These are phyloP conservation scores for Fusarium burgessii DNA, from an alignment of 2,329 filamentous ascomycete species.

Conservation along the genomic window DNA sequence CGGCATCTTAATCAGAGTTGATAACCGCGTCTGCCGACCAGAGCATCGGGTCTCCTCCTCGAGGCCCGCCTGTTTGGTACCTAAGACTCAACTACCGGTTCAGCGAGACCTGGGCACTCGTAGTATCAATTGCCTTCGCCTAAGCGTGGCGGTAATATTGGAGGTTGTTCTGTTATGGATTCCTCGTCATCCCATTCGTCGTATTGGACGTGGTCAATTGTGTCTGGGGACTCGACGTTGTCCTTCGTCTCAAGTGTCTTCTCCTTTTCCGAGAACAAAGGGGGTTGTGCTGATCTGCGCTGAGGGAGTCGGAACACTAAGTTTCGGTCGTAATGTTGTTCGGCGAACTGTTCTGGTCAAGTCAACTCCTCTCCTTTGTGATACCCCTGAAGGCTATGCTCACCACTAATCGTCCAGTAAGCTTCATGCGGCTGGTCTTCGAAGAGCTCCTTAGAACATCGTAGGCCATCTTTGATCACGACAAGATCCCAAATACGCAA, in stretches of 20 bases:
- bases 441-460: conserved; percentile 24
- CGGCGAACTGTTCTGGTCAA: conserved; percentile 7
- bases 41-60: not conserved
- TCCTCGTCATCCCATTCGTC: not conserved
- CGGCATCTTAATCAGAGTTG: conserved; percentile 2
- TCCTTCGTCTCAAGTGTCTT: not conserved
- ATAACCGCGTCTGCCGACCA: not conserved
- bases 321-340: not conserved
- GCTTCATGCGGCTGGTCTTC: conserved; percentile 18
- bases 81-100: not conserved
- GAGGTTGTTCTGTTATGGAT: not conserved
- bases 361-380: not conserved
- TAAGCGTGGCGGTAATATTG: not conserved
- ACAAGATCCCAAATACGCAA: conserved; percentile 42
- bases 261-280: conserved; percentile 9
- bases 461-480: conserved; percentile 36
- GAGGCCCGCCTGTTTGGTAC: not conserved
- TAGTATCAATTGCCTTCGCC: not conserved
- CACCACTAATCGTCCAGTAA: conserved; percentile 26
- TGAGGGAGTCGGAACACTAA: not conserved
- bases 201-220: not conserved
- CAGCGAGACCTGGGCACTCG: not conserved
- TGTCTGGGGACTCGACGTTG: not conserved
- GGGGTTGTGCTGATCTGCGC: conserved; percentile 2
- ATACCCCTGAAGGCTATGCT: not conserved